Base-by-base conservation (phyloP, 2,329 filamentous ascomycete species). In the Cytospora chrysosperma region DNA sequence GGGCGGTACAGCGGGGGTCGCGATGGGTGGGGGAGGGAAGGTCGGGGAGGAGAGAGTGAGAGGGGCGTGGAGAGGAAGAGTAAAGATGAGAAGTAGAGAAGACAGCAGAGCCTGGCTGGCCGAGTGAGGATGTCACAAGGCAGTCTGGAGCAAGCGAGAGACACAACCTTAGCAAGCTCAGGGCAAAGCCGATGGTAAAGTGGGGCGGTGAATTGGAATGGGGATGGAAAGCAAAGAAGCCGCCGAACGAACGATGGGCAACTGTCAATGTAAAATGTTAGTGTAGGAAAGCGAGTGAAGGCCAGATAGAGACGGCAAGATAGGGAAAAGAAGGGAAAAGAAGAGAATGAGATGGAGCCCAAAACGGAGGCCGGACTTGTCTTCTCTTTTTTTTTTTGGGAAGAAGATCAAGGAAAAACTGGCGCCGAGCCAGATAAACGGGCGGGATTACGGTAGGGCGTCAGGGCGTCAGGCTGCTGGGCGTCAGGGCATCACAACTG, bases 341-440 rank as follows among this genome's bases (percentile, higher is more conserved):
- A 34, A 60, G 51, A 55, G 54, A 55, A 30, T 51, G 28, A 61
- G 55, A 61, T 55, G 59, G 59, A 55, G 58, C 30, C 50, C 50
- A 50, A 60, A 60, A 60, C 58, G 50, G 50, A 40, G 37, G 37
- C 52, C 32, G 34, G 50, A 54, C 19, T 27, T n/a, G n/a, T n/a
- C n/a, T n/a, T n/a, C n/a, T n/a, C n/a, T n/a, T n/a, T n/a, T n/a
- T n/a, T n/a, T n/a, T 47, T 34, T 34, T 10, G 26, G 51, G 51
- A 53, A 21, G 51, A 24, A 32, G 32, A 30, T n/a, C 27, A 40
- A 30, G 43, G 50, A 3, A 49, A 40, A 59, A 34, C 17, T 47
- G 34, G 58, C 19, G 28, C 26, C 40, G 26, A 47, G 43, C 32
- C 10, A 24, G 12, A 37, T 24, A n/a, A 47, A 47, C 43, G 43